Base-by-base conservation (phyloP, 352 stramenopile species). In the Pythium brachiatum region DNA sequence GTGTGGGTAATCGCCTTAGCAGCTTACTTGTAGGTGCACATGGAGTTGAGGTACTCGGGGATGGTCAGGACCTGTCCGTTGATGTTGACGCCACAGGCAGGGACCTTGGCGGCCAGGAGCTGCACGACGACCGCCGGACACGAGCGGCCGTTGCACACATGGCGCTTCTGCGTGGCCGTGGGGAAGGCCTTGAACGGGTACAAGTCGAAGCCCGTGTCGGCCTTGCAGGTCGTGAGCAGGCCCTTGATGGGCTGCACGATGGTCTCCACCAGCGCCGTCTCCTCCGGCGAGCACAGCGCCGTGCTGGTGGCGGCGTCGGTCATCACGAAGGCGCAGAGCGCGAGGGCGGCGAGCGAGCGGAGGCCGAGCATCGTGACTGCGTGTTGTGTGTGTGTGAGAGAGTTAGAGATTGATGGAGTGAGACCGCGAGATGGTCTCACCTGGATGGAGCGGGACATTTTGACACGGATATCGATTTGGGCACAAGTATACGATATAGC, bases 111-210 rank as follows among this genome's bases (percentile, higher is more conserved):
- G 2, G 64, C 48, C 34, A 54, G 34, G 2, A 73, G 48, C 21
- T 61, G 60, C 23, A 43, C 47, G 53, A 73, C 59, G 8, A 68
- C 68, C 26, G 59, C 68, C 29, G 71, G 71, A 31, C 71, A 78
- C 38, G 62, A 65, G 60, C 71, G 71, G 38, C 71, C 71, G 32
- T 57, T 62, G 54, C 71, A 78, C 21, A 78, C 64, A 21, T 59
- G 43, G 36, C 44, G 36, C 57, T 64, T 36, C 57, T 78, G 69
- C n/a, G 62, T 51, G 23, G 51, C 36, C 32, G 57, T 63, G 13
- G 71, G 71, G 48, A 62, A 59, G 5, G 21, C 11, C 13, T 59
- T 57, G 64, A 78, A 75, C 18, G 71, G 71, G 57, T 67, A 78
- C 39, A 78, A 52, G 11, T 13, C 25, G 26, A 67, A 78, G 39